These are phyloP conservation scores for Penicillium paradoxum DNA, from an alignment of 495 filamentous ascomycete genomes.

Conservation along the genomic window DNA sequence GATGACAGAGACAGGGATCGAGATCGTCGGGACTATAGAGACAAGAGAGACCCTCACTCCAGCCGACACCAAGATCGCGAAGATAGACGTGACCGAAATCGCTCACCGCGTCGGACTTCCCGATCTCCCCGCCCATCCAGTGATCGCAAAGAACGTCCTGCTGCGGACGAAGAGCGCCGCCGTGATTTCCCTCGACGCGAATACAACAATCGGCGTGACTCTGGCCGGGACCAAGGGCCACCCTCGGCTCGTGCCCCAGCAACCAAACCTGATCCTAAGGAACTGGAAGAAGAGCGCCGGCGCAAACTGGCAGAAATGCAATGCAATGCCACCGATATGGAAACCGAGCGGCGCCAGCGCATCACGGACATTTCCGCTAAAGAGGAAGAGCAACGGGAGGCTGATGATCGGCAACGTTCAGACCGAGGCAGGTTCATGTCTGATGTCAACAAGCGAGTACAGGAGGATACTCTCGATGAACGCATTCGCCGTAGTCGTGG, in stretches of 20 bases:
- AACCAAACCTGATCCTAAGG: slow-evolving; percentile 20
- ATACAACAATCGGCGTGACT: slow-evolving; percentile 16
- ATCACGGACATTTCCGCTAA: slow-evolving; percentile 61
- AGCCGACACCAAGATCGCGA: slow-evolving; percentile 26
- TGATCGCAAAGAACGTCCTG: slow-evolving; percentile 9
- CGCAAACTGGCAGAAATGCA: slow-evolving; percentile 84
- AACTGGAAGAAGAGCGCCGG: slow-evolving; percentile 37
- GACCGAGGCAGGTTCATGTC: slow-evolving; percentile 40
- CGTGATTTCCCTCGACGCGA: slow-evolving; percentile 18
- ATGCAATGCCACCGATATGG: slow-evolving; percentile 71
- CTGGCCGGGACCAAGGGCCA: slow-evolving; percentile 19
- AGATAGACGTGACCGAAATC: slow-evolving; percentile 24
- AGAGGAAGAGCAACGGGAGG: slow-evolving; percentile 59
- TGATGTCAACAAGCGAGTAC: slow-evolving; percentile 34
- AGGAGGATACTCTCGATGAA: slow-evolving; percentile 42
- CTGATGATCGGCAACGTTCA: slow-evolving; percentile 50
- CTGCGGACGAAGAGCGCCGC: slow-evolving; percentile 2
- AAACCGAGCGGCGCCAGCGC: slow-evolving; percentile 66
- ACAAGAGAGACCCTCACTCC: slow-evolving; percentile 16
- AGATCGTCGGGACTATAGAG: slow-evolving; percentile 15
- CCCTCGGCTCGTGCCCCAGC: slow-evolving; percentile 7
- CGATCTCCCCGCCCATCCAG: slow-evolving; percentile 8
- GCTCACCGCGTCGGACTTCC: slow-evolving; percentile 8
- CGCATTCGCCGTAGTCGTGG: slow-evolving; percentile 39
- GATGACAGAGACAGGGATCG: slow-evolving; percentile 21